These are phyloP conservation scores for Trichoderma gracile DNA, from an alignment of 2,329 filamentous ascomycete species.

Conservation along the genomic window DNA sequence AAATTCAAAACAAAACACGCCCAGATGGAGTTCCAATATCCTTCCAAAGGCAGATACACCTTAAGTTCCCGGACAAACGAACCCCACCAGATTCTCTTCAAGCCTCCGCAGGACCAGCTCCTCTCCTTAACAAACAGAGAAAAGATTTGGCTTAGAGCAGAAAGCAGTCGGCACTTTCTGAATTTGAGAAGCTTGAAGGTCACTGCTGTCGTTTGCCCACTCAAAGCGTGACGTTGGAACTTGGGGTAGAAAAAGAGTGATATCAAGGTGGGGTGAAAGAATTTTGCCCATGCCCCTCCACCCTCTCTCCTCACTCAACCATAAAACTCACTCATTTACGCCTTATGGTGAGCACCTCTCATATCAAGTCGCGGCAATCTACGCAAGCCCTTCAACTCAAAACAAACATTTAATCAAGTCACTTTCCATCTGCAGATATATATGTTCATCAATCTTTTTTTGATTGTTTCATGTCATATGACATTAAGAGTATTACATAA, in stretches of 20 bases:
- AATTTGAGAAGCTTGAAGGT: background rate
- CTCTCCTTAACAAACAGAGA: too few species aligned
- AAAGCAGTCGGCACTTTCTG: too few species aligned
- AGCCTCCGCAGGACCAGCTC: too few species aligned
- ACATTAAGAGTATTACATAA: slow-evolving; percentile 10
- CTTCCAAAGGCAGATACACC: too few species aligned
- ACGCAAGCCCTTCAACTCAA: background rate
- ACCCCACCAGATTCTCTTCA: too few species aligned
- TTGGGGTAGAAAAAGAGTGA: background rate
- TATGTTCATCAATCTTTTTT: slow-evolving; percentile 4
- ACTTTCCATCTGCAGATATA: background rate
- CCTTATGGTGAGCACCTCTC: background rate
- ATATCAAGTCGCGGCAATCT: background rate
- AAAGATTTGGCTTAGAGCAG: too few species aligned
- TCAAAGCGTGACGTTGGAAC: background rate
- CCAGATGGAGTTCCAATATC: too few species aligned
- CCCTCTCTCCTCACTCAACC: background rate
- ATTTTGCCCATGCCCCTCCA: slow-evolving; percentile 10
- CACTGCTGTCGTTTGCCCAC: background rate
- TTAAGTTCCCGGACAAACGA: too few species aligned
- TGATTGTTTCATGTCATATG: background rate
- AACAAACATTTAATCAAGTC: too few species aligned
- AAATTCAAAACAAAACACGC: too few species aligned
- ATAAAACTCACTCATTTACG: background rate
- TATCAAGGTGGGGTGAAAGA: slow-evolving; percentile 3